Conservation (phyloP, 768 basidiomycete genomes). For the Saitozyma podzolica region DNA sequence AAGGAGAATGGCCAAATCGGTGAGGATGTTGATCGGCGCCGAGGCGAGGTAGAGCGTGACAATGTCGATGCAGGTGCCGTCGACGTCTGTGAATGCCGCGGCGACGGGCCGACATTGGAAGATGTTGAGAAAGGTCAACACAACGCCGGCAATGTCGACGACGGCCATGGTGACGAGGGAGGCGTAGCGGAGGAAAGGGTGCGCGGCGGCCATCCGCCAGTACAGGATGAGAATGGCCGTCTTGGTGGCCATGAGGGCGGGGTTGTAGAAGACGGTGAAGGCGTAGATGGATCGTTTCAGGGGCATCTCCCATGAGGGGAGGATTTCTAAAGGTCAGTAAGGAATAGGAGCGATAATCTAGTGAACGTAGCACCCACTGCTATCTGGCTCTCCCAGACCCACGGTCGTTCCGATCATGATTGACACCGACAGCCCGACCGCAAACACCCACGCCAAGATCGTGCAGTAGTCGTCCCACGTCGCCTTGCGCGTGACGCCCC, state of each 20-base stretch:
- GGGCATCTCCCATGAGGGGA: constrained; percentile 9
- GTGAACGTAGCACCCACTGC: constrained; percentile 17
- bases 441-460: constrained; percentile 46
- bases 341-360: background rate
- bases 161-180: constrained; percentile 34
- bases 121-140: constrained; percentile 47
- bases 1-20: constrained; percentile 47
- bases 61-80: constrained; percentile 40
- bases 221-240: constrained; percentile 48
- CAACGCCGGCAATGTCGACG: constrained; percentile 43
- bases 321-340: background rate
- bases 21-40: constrained; percentile 50
- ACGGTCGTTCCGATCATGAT: constrained; percentile 29
- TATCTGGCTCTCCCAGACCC: constrained; percentile 38
- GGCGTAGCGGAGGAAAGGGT: constrained; percentile 41
- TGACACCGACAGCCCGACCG: constrained; percentile 21
- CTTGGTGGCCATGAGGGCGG: constrained; percentile 48
- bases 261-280: constrained; percentile 48
- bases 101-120: constrained; percentile 47
- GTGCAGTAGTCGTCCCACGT: constrained; percentile 40
- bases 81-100: constrained; percentile 30
- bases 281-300: constrained; percentile 30
- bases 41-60: constrained; percentile 46
- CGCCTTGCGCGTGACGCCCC: constrained; percentile 26
- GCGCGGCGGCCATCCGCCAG: constrained; percentile 39